These are phyloP conservation scores for Vigna trinervia DNA, from an alignment of 306 rosid species.

Conservation along the genomic window DNA sequence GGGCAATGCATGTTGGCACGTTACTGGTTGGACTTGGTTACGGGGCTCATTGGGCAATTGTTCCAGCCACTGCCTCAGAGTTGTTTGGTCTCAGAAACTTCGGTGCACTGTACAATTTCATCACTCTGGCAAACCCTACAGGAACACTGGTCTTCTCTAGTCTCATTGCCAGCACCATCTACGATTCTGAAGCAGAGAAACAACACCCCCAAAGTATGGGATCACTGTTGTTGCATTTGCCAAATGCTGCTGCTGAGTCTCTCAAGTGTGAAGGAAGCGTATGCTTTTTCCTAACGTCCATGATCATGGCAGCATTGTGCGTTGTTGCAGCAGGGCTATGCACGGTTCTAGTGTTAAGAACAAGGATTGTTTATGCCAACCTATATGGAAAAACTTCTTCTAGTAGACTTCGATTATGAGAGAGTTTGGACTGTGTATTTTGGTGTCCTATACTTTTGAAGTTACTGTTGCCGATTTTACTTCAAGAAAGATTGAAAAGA, in stretches of 20 bases:
- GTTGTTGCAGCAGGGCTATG: conserved; percentile 63
- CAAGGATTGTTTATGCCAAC: conserved; percentile 71
- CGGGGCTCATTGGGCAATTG: conserved; percentile 96
- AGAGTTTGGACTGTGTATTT: conserved; percentile 22
- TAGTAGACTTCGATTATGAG: conserved; percentile 30
- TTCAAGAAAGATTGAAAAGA: conserved; percentile 23
- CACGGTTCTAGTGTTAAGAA: conserved; percentile 78
- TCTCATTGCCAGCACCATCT: conserved; percentile 79
- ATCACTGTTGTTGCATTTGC: conserved; percentile 47
- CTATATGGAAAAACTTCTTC: conserved; percentile 73
- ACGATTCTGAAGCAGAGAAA: conserved; percentile 84
- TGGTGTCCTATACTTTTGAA: conserved; percentile 20
- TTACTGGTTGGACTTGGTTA: conserved; percentile 84
- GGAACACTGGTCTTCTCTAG: conserved; percentile 85
- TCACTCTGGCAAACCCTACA: conserved; percentile 82
- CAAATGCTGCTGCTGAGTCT: conserved; percentile 45
- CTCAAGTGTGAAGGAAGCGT: conserved; percentile 70
- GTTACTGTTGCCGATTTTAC: conserved; percentile 25
- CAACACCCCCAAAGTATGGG: conserved; percentile 56
- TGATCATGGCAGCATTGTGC: conserved; percentile 78
- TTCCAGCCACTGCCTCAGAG: conserved; percentile 97
- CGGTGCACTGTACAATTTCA: conserved; percentile 90
- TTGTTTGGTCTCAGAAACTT: conserved; percentile 89
- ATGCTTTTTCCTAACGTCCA: conserved; percentile 80
- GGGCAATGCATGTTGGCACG: conserved; percentile 81